Evolutionary conservation across 2,329 filamentous ascomycete species (phyloP), one percentile per base, ranked within the genome.

Genomic region (Blastomyces gilchristii): DNA sequence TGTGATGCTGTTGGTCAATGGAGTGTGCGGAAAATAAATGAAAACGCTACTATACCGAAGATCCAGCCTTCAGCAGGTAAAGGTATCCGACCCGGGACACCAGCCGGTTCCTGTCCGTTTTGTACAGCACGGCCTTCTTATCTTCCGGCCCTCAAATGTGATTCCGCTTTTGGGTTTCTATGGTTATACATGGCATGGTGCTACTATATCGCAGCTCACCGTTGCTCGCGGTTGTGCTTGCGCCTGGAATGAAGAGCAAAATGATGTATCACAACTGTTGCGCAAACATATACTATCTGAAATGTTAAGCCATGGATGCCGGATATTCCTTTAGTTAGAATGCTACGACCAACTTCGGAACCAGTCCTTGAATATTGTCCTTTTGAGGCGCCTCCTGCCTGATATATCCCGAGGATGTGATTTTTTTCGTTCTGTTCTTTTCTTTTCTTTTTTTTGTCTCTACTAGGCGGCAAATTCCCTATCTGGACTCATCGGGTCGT

Each of bases 171-270:
- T n/a, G 49, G n/a, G 12, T 49, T 47, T 28, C 41, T 18, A 28
- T 43, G 58, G 49, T 59, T 59, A 22, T n/a, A 22, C 8, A 49
- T 49, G 37, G 43, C 28, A 28, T 49, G 43, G 58, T 34, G 7
- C 28, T 49, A 45, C 41, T 49, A 25, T 49, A 16, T 59, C 41
- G 58, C 58, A 59, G 43, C 58, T 59, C 43, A 49, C 58, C 58
- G 58, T 59, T 28, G 58, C 58, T 59, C 58, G 58, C 58, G 58
- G 58, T 49, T 25, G 28, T 59, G 58, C 58, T 59, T 47, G 58
- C 58, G n/a, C 58, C 58, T 59, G 58, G 58, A 58, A 47, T 49
- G 12, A 59, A 59, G 58, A 59, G 58, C 58, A 47, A 28, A 11
- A 59, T 59, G 49, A 59, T 59, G 58, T 49, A 59, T n/a, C 25